Evolutionary conservation across 495 filamentous ascomycete genomes (phyloP), one percentile per base, ranked within the genome.

Genomic region (Xylaria sp.): DNA sequence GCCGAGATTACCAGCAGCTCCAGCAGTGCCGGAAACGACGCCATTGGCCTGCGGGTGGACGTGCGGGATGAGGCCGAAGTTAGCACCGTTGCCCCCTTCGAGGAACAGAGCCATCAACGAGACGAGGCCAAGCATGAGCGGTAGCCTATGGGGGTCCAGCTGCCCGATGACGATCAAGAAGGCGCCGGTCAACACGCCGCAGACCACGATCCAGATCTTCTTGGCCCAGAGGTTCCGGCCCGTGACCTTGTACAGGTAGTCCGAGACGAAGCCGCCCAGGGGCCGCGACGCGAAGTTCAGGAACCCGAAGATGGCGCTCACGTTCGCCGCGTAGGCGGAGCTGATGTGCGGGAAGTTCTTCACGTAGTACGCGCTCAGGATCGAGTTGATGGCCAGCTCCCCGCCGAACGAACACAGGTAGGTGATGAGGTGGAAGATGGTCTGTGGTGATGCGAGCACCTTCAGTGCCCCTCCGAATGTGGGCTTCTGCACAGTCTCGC

Each of bases 241-340:
- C 0, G 86, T 88, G 29, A 75, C 75, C 24, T 81, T 83, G 83
- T 95, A 97, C 2, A 95, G 75, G n/a, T 91, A 31, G 72, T 97
- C 94, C 3, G 88, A 85, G 15, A 93, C 70, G 19, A 93, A 85
- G 1, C 94, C 94, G 55, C 94, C 94, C 0, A 88, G 74, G 0
- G 94, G 94, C 1, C 94, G 87, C 67, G 87, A 92, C 67, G 91
- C 79, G 43, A 95, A 82, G 80, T 97, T 97, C 35, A 97, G 82
- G 61, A 97, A 90, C 12, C 94, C 94, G 77, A 97, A 97, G 90
- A 97, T 95, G 67, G 94, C 93, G 0, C 93, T 92, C 90, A 91
- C 97, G 73, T 88, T 86, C 3, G 92, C 89, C 8, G 91, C 88
- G 31, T 85, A 80, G 11, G 93, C 95, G 78, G 95, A 93, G 6